Evolutionary conservation across 2,329 filamentous ascomycete species (phyloP), one percentile per base, ranked within the genome.

Genomic region (Cordyceps javanica): DNA sequence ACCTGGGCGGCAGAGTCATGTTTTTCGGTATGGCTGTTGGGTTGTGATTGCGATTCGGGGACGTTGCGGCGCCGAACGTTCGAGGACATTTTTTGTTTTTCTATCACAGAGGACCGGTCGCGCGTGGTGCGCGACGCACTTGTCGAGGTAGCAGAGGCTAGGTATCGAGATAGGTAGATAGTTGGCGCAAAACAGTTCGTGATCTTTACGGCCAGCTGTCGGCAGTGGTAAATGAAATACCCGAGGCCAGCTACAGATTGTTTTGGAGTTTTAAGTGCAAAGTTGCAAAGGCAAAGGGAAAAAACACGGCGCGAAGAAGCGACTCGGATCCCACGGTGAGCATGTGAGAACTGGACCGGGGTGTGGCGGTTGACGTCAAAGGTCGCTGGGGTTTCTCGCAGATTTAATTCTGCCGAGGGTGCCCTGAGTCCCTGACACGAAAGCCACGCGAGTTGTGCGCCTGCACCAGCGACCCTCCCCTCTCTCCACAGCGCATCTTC

Each of bases 311-410:
- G 52, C 9, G 42, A 19, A 50, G 42, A 34, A 8, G 42, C 26
- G 36, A 50, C 44, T 25, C 10, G 45, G 45, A 39, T 32, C 36
- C 41, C 23, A 56, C n/a, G 32, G 54, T 36, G 44, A 48, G 34
- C 54, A 56, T 56, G 44, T 56, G 54, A 56, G 34, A 56, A 25
- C 34, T 13, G 32, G 54, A 41, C 54, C 34, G n/a, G 34, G 36
- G 19, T 41, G 44, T 3, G 30, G 32, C 7, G 23, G 44, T 42
- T 56, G 54, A 49, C 54, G 54, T 50, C 54, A 42, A 42, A 38
- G 45, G 23, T 25, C 25, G 23, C 42, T 7, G 26, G 41, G 28
- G 41, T 54, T 21, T 6, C 9, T 21, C 21, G 32, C 48, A 36
- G n/a, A 51, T 14, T 51, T 50, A 9, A 11, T 25, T 25, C 8